Evolutionary conservation across 176 grass and related monocot genomes (phyloP).

Genomic region (Raddia guianensis): DNA sequence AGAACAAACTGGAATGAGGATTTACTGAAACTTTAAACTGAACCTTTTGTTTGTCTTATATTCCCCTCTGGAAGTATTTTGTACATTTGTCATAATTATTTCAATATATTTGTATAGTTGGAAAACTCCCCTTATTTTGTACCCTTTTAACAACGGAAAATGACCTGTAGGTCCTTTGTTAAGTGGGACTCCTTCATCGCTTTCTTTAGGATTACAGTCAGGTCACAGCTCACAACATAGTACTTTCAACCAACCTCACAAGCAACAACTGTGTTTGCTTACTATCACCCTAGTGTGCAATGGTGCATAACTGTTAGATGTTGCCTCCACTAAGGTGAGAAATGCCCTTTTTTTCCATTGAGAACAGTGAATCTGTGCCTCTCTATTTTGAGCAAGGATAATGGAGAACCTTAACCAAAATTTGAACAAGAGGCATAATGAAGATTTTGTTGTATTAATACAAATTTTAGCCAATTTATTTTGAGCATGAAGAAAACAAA

Average conservation of each 20-base stretch:
- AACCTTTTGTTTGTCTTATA: constrained; percentile 7
- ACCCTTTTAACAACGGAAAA: constrained; percentile 10
- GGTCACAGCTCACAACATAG: not conserved
- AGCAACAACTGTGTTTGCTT: not conserved
- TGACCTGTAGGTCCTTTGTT: constrained; percentile 16
- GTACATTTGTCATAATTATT: constrained; percentile 3
- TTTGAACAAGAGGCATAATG: no score
- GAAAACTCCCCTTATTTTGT: not conserved
- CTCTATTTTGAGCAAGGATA: not conserved
- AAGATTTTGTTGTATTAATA: not conserved
- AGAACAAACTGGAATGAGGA: constrained; percentile 37
- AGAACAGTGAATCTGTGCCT: not conserved
- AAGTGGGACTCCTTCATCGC: not conserved
- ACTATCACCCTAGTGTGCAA: not conserved
- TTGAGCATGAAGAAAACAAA: not conserved
- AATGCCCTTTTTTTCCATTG: not conserved
- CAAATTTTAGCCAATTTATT: constrained; percentile 18
- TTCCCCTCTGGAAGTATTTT: constrained; percentile 15
- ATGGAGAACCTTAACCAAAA: no score
- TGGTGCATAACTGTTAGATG: not conserved
- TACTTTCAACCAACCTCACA: constrained; percentile 26
- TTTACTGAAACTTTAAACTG: constrained; percentile 13
- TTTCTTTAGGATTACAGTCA: constrained; percentile 6
- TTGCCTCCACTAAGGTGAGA: constrained; percentile 20
- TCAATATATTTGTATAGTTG: not conserved